Evolutionary conservation across 2,329 filamentous ascomycete species (phyloP), one percentile per base, ranked within the genome.

Genomic region (Penicillium italicum): DNA sequence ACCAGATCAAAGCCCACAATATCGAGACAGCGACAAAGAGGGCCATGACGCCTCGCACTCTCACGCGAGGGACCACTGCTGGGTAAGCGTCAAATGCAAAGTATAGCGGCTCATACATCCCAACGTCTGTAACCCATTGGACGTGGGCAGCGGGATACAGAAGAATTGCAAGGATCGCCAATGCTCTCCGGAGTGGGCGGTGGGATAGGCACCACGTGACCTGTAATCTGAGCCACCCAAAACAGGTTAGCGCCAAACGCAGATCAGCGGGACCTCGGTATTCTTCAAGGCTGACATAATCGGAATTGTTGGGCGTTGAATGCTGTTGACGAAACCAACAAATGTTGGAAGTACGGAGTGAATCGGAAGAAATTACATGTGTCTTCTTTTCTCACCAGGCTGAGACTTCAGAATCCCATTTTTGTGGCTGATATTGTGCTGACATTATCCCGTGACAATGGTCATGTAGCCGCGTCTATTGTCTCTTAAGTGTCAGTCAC

Each of bases 1-100:
- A 80, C 79, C 79, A 81, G 63, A 76, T 73, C 66, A 80, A 68
- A 31, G 79, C 77, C 73, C 76, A 77, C 28, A 80, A 67, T 50
- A 80, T 79, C 54, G 75, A 74, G 52, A 73, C 69, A 11, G 77
- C 74, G 38, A 80, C 69, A 55, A 79, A 72, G 54, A 79, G 74
- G 65, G 78, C 77, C 76, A 79, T 78, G 63, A 76, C 74, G 63
- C 76, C 77, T 73, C 74, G 73, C 51, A 77, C 75, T 70, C 74
- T 74, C 58, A 79, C 74, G 65, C 71, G 72, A 47, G 76, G 76
- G 48, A 77, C 72, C 58, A 77, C 72, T 59, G 72, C 70, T 50
- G 74, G 75, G 66, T 79, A 78, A 68, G 73, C 71, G 70, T 77
- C 72, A 63, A 75, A 73, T 49, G 75, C 72, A 63, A 77, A 70